Evolutionary conservation across 202 grass and related monocot species (phyloP).

Genomic region (Thinopyrum obtusiflorum): DNA sequence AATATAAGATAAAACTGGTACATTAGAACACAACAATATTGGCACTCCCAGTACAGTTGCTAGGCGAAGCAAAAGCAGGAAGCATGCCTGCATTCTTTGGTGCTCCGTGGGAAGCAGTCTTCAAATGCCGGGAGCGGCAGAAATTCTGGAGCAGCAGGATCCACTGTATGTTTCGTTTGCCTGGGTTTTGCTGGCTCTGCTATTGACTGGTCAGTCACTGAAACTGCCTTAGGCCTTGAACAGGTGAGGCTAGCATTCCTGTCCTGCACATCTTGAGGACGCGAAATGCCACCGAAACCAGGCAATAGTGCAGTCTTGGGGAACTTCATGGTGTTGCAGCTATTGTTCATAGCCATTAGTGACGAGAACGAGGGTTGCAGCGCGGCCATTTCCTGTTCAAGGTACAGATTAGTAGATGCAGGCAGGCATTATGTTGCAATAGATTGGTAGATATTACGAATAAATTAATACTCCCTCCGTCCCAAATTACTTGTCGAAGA

Average conservation of each 20-base stretch:
- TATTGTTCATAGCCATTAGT: constrained; percentile 48
- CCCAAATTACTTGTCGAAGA: too few species aligned
- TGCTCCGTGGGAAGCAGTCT: constrained; percentile 89
- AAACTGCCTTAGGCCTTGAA: constrained; percentile 53
- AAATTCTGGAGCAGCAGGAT: constrained; percentile 79
- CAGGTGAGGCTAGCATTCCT: constrained; percentile 37
- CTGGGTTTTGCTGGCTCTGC: constrained; percentile 49
- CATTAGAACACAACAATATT: background rate
- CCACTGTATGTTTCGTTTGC: constrained; percentile 66
- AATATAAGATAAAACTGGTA: constrained; percentile 19
- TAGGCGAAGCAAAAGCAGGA: background rate
- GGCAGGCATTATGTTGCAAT: background rate
- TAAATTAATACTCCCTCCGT: too few species aligned
- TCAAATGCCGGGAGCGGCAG: constrained; percentile 92
- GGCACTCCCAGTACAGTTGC: background rate
- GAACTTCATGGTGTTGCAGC: constrained; percentile 45
- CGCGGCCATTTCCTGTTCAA: constrained; percentile 68
- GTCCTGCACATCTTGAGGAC: constrained; percentile 29
- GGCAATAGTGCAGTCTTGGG: constrained; percentile 48
- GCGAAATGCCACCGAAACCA: constrained; percentile 41
- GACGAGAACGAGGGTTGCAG: constrained; percentile 67
- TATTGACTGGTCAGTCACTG: constrained; percentile 45
- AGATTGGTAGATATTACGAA: background rate
- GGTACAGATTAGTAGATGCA: constrained; percentile 13
- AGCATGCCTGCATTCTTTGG: constrained; percentile 79